phyloP scores from a whole-genome alignment of 768 basidiomycete genomes.

The Rhodotorula taiwanensis region DNA sequence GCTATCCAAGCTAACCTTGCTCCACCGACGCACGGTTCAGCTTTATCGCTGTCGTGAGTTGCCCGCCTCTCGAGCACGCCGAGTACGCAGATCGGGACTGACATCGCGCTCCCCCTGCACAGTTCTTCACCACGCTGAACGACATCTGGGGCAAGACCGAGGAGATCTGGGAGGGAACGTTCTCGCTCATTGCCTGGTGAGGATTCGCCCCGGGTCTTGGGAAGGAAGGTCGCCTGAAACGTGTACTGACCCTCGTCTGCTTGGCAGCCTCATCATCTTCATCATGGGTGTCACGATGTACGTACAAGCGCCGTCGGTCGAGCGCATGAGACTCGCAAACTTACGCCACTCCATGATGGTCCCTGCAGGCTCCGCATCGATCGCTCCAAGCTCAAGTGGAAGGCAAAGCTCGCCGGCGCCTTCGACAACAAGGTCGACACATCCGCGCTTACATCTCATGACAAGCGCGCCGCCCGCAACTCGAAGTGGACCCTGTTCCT shows the following conservation, averaged over 20 bases:
- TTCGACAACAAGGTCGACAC: slow-evolving; percentile 50
- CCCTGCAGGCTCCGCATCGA: slow-evolving; percentile 73
- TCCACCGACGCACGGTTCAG: background rate
- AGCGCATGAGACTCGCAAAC: no score
- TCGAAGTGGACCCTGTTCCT: slow-evolving; percentile 78
- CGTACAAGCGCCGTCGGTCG: background rate
- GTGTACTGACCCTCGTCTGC: background rate
- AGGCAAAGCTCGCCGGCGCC: slow-evolving; percentile 72
- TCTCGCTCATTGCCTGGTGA: slow-evolving; percentile 56
- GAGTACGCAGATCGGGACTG: no score
- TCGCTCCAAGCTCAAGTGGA: slow-evolving; percentile 87
- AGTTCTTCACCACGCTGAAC: slow-evolving; percentile 82
- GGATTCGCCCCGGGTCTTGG: no score
- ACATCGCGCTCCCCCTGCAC: background rate
- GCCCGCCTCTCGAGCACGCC: background rate
- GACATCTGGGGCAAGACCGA: slow-evolving; percentile 80
- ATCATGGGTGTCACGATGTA: slow-evolving; percentile 80
- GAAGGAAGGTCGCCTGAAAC: no score
- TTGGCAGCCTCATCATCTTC: slow-evolving; percentile 37
- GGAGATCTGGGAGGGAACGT: slow-evolving; percentile 87
- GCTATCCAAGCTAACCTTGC: background rate
- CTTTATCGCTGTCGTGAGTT: slow-evolving; percentile 24
- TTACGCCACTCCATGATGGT: no score
- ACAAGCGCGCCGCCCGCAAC: slow-evolving; percentile 22
- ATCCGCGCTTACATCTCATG: slow-evolving; percentile 30